phyloP scores from a whole-genome alignment of 345 rosid species.

The Sisymbrium irio region DNA sequence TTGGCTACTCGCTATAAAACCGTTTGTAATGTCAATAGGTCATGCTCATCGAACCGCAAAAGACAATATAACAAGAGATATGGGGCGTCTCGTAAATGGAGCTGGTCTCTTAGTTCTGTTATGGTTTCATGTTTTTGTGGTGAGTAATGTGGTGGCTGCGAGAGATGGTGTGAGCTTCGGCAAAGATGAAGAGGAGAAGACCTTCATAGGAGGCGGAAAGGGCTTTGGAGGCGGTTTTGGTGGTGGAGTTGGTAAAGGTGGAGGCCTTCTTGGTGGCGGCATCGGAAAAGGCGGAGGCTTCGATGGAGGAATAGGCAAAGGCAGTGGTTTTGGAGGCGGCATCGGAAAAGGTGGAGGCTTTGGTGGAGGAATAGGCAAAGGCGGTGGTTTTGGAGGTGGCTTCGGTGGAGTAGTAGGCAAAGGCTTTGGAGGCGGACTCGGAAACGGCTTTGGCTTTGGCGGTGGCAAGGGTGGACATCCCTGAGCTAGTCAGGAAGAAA shows the following conservation, averaged over 20 bases:
- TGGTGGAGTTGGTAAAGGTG: neutral
- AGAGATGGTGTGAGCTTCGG: slow-evolving; percentile 4
- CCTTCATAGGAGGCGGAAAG: neutral
- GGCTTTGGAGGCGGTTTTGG: slow-evolving; percentile 12
- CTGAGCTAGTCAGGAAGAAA: neutral
- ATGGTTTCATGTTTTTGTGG: slow-evolving; percentile 7
- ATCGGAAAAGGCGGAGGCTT: neutral
- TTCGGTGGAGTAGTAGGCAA: no score
- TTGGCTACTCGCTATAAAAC: neutral
- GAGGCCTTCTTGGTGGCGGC: slow-evolving; percentile 1
- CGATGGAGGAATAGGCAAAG: neutral
- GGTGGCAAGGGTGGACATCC: neutral
- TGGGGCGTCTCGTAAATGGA: neutral
- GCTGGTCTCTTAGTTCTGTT: slow-evolving; percentile 9
- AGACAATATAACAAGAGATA: neutral
- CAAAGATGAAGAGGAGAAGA: slow-evolving; percentile 22
- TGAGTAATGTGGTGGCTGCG: neutral
- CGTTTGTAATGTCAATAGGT: neutral
- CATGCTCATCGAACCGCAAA: neutral
- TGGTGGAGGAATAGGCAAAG: neutral
- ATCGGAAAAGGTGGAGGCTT: neutral
- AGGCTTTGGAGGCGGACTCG: neutral
- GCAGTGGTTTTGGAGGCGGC: neutral
- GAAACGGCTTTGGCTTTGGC: neutral
- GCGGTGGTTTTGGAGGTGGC: neutral